Percentiles rank a stretch among this genome's conserved stretches.
These are phyloP conservation scores for Eutrema heterophyllum DNA, from an alignment of 345 rosid genomes.

Conservation along the genomic window DNA sequence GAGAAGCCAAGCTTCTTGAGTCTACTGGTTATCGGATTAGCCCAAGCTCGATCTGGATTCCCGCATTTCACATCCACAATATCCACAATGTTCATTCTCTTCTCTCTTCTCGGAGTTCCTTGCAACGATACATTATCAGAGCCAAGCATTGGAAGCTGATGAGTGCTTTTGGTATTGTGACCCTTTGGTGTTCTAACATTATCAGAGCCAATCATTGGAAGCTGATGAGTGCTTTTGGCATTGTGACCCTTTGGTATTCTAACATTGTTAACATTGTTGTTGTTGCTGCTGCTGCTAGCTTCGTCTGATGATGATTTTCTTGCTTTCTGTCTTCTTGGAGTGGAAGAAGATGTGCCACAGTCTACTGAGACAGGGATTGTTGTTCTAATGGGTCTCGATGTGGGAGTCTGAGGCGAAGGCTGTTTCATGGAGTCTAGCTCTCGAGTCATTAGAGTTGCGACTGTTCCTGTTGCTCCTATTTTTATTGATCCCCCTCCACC, in stretches of 20 bases:
- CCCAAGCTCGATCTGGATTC: conserved; percentile 72
- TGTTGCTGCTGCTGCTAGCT: conserved; percentile 60
- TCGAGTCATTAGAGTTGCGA: conserved; percentile 70
- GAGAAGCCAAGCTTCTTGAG: conserved; percentile 97
- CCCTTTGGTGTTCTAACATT: conserved; percentile 43
- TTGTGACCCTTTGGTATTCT: conserved; percentile 44
- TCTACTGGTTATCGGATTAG: conserved; percentile 60
- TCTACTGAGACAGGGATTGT: conserved; percentile 48
- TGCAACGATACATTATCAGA: conserved; percentile 48
- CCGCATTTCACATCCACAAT: conserved; percentile 90
- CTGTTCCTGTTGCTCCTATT: conserved; percentile 84
- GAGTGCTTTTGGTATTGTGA: conserved; percentile 33
- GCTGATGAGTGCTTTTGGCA: conserved; percentile 35
- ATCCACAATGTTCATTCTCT: conserved; percentile 60
- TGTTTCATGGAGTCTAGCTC: conserved; percentile 64
- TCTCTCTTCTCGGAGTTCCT: conserved; percentile 62
- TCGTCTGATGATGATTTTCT: conserved; percentile 59
- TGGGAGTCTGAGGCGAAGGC: conserved; percentile 42
- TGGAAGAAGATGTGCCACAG: conserved; percentile 40
- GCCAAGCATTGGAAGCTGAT: conserved; percentile 64
- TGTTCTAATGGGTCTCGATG: conserved; percentile 36
- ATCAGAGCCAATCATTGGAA: conserved; percentile 63
- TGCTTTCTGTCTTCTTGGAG: conserved; percentile 51
- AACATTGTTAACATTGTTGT: conserved; percentile 18
- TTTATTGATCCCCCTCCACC: conserved; percentile 86